Evolutionary conservation across 768 basidiomycete genomes (phyloP).

Genomic region (Russula lepida): DNA sequence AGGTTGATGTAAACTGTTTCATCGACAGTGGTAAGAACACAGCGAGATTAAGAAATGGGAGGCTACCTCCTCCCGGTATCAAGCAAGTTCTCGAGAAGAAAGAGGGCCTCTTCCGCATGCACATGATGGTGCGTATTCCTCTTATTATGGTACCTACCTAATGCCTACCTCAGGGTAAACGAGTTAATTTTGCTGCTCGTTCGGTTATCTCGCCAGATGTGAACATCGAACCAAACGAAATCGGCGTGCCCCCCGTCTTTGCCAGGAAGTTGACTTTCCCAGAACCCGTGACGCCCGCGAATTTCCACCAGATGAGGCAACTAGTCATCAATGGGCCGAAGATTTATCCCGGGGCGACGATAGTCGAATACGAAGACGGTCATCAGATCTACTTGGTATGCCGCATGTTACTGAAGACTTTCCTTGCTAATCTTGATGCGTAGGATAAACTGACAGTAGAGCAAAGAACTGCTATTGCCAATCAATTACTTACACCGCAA

Average conservation of each 20-base stretch:
- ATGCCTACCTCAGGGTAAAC: conserved; percentile 67
- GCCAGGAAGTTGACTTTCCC: conserved; percentile 95
- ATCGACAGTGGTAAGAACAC: conserved; percentile 97
- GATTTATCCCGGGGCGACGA: conserved; percentile 84
- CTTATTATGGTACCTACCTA: conserved; percentile 3
- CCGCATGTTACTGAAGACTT: conserved; percentile 1
- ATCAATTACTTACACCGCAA: conserved; percentile 87
- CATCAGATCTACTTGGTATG: conserved; percentile 73
- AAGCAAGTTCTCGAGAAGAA: conserved; percentile 99
- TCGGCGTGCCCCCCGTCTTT: conserved; percentile 96
- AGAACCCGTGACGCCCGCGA: conserved; percentile 89
- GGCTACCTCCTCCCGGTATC: conserved; percentile 84
- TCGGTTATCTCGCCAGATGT: conserved; percentile 99
- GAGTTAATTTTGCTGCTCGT: conserved; percentile 97
- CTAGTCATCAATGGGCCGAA: conserved; percentile 87
- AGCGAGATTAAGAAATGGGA: conserved; percentile 72
- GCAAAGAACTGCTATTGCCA: conserved; percentile 90
- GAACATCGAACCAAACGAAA: conserved; percentile 98
- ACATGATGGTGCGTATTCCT: conserved; percentile 83
- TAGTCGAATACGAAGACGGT: conserved; percentile 95
- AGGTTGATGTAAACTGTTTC: conserved; percentile 92
- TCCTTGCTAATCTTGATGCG: neutral
- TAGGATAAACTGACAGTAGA: conserved; percentile 83
- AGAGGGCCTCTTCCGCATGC: conserved; percentile 93
- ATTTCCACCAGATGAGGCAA: conserved; percentile 81